Percentiles rank a stretch among this genome's conserved stretches.
Conservation (phyloP, 192 early-diverging fungal genomes). For the Funneliformis mosseae region DNA sequence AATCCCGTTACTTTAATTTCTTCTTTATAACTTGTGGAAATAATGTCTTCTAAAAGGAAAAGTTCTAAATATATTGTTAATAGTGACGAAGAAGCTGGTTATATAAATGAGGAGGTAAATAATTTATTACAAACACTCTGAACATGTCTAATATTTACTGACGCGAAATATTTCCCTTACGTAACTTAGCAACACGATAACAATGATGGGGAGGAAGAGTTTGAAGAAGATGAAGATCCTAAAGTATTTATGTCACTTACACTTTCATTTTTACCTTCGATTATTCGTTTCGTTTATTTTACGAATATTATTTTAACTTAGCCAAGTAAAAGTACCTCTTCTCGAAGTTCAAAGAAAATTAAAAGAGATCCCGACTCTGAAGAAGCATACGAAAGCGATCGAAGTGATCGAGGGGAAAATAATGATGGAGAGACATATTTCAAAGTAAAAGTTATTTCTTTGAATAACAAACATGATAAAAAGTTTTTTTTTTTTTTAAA, state of each 20-base stretch:
- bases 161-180: not conserved
- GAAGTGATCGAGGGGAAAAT: conserved; percentile 13
- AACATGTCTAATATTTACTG: not conserved
- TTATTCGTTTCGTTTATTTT: not conserved
- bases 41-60: conserved; percentile 7
- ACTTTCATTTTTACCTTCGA: not conserved
- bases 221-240: not conserved
- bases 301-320: not conserved
- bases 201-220: not conserved
- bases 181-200: not conserved
- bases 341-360: conserved; percentile 2
- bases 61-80: not conserved
- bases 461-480: too few relatives aligned
- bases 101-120: not conserved
- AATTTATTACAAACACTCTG: not conserved
- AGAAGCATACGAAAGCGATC: not conserved
- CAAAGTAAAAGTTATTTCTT: not conserved
- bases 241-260: not conserved
- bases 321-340: not conserved
- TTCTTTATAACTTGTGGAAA: not conserved
- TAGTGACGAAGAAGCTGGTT: not conserved
- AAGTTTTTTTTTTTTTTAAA: not conserved
- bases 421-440: conserved; percentile 15
- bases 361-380: not conserved
- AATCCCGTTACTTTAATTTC: not conserved